phyloP scores from a whole-genome alignment of 768 basidiomycete species.

The Suillus hirtellus region DNA sequence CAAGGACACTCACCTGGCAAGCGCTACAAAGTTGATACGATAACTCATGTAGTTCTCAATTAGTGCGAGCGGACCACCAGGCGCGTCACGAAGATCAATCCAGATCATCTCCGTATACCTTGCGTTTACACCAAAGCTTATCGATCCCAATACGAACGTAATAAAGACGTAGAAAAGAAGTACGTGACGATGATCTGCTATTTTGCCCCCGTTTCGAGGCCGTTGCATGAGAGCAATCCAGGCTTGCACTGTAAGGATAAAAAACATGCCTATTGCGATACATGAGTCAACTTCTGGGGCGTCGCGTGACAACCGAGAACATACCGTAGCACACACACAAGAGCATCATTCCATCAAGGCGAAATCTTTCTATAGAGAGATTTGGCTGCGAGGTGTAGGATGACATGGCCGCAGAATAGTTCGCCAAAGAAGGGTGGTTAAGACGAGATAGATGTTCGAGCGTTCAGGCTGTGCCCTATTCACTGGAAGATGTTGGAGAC shows the following conservation, averaged over 20 bases:
- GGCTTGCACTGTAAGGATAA: conserved; percentile 5
- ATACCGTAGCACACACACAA: conserved; percentile 24
- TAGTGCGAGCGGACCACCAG: background rate
- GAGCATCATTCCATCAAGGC: conserved; percentile 25
- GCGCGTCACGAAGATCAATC: conserved; percentile 22
- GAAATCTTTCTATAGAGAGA: conserved; percentile 29
- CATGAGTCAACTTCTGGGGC: background rate
- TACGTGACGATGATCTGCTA: background rate
- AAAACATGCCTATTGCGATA: conserved; percentile 18
- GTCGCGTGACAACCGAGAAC: background rate
- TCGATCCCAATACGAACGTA: conserved; percentile 19
- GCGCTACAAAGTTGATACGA: background rate
- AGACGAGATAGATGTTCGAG: background rate
- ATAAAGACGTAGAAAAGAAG: conserved; percentile 7
- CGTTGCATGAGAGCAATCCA: background rate
- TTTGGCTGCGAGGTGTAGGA: conserved; percentile 21
- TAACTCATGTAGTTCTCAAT: background rate
- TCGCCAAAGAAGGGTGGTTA: background rate
- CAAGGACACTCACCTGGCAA: background rate
- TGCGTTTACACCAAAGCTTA: conserved; percentile 18
- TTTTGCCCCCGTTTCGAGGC: background rate
- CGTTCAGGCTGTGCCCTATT: background rate
- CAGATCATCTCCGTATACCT: conserved; percentile 26
- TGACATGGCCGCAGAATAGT: conserved; percentile 16
- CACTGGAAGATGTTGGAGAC: background rate